Percentiles rank a stretch among this genome's conserved stretches.
phyloP scores from a whole-genome alignment of 345 rosid species.

The Rhodamnia rubescens region DNA sequence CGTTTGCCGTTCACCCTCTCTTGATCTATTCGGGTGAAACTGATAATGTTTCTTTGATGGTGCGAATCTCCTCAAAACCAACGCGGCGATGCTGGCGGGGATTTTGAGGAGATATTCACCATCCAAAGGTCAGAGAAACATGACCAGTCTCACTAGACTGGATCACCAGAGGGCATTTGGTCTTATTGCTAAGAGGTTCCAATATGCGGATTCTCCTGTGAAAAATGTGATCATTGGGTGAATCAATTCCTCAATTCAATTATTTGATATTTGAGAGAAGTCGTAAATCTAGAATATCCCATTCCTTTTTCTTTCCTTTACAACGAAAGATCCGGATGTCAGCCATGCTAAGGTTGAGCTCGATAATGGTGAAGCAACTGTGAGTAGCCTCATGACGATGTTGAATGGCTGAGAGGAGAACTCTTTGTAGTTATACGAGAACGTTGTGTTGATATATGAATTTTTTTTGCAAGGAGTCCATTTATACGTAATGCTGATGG shows the following conservation, averaged over 20 bases:
- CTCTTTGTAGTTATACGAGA: background rate
- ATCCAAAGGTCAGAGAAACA: background rate
- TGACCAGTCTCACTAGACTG: background rate
- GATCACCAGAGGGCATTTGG: background rate
- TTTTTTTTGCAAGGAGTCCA: background rate
- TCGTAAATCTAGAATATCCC: too few species aligned
- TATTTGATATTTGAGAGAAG: too few species aligned
- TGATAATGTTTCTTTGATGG: background rate
- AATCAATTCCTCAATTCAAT: background rate
- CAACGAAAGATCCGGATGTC: background rate
- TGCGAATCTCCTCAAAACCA: background rate
- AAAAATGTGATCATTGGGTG: background rate
- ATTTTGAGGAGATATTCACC: background rate
- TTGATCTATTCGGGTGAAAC: too few species aligned
- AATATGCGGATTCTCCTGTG: background rate
- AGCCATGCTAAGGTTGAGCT: background rate
- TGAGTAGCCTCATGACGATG: background rate
- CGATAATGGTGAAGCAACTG: background rate
- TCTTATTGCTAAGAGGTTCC: background rate
- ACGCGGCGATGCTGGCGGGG: too few species aligned
- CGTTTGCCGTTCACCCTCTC: too few species aligned
- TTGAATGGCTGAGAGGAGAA: background rate
- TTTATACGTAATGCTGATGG: background rate
- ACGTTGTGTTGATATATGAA: background rate
- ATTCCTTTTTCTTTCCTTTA: too few species aligned